Percentiles rank a stretch among this genome's conserved stretches.
Conservation (phyloP, 352 stramenopile species). For the Blastocystis sp. region DNA sequence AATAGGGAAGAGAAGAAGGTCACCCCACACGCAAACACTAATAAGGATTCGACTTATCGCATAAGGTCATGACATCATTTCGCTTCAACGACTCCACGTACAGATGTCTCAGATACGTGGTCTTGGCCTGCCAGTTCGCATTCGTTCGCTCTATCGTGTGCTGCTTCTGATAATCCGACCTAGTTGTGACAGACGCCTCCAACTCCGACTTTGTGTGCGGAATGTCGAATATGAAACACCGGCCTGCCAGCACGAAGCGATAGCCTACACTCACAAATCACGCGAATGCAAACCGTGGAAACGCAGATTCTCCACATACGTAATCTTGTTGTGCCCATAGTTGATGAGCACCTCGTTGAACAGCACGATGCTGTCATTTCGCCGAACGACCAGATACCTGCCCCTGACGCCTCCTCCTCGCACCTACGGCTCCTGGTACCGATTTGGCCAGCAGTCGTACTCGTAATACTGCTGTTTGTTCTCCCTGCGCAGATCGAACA, state of each 20-base stretch:
- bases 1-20: not conserved
- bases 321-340: constrained; percentile 62
- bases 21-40: not conserved
- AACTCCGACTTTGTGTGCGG: constrained; percentile 28
- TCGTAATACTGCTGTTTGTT: not conserved
- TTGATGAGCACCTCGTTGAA: constrained; percentile 46
- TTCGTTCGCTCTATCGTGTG: not conserved
- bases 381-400: constrained; percentile 23
- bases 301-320: constrained; percentile 23
- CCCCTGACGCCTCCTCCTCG: too few species aligned
- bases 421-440: constrained; percentile 19
- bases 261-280: not conserved
- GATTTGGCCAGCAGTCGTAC: constrained; percentile 49
- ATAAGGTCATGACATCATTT: not conserved
- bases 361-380: not conserved
- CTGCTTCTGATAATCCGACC: constrained; percentile 24
- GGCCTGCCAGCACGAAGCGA: constrained; percentile 24
- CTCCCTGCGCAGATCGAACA: not conserved
- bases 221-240: constrained; percentile 20
- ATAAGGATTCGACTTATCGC: constrained; percentile 5
- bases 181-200: not conserved
- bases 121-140: not conserved
- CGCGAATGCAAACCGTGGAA: constrained; percentile 1
- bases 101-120: not conserved
- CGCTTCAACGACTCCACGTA: not conserved